These are phyloP conservation scores for Brachypodium distachyon DNA, from an alignment of 202 grass and related monocot genomes.

Conservation along the genomic window DNA sequence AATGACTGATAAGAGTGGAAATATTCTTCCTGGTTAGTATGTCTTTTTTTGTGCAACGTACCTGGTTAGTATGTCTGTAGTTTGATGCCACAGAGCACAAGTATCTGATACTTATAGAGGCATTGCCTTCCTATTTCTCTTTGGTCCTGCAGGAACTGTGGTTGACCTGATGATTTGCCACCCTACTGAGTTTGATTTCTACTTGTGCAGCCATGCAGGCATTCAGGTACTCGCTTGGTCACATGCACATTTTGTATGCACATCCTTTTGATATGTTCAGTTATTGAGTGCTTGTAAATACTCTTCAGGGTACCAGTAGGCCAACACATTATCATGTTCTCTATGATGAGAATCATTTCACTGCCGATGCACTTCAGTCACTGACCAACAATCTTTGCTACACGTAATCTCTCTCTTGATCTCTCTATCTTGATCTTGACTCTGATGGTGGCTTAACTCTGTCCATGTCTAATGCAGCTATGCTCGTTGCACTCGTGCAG, in stretches of 20 bases:
- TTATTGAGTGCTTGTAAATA: background rate
- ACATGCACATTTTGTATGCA: background rate
- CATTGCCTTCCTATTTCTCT: background rate
- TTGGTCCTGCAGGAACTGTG: constrained; percentile 58
- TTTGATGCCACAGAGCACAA: background rate
- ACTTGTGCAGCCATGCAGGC: constrained; percentile 78
- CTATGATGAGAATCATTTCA: constrained; percentile 64
- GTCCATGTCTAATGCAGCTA: constrained; percentile 35
- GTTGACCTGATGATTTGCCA: constrained; percentile 77
- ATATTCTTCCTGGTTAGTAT: constrained; percentile 67
- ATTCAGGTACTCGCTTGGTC: constrained; percentile 44
- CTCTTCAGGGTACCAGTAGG: constrained; percentile 63
- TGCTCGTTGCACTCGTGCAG: constrained; percentile 77
- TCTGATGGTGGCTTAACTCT: background rate
- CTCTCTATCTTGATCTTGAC: background rate
- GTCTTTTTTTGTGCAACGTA: no score
- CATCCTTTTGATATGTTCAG: background rate
- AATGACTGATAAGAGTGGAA: constrained; percentile 65
- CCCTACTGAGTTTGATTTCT: constrained; percentile 82
- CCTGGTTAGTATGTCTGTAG: constrained; percentile 40
- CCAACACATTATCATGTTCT: constrained; percentile 79
- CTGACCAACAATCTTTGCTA: constrained; percentile 89
- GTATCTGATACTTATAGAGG: background rate
- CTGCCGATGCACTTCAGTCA: constrained; percentile 55
- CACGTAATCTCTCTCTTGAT: constrained; percentile 34